Evolutionary conservation across 78 protist genomes (phyloP).

Genomic region (Bigelowiella natans): DNA sequence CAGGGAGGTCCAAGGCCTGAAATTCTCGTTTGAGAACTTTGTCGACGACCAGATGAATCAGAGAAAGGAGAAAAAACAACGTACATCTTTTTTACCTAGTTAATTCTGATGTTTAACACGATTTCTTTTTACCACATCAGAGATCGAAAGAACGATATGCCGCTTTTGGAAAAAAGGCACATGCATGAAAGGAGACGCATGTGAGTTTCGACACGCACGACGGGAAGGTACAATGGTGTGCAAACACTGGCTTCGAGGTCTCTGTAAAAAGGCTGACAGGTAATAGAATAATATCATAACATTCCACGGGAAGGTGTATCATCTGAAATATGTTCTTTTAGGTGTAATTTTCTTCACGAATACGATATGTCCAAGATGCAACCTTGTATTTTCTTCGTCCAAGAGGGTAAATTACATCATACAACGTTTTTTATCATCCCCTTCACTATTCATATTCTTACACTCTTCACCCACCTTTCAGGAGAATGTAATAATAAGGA

Average conservation of each 20-base stretch:
- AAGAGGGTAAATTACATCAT: neutral
- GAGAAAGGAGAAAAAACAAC: no score
- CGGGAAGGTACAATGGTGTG: slow-evolving; percentile 45
- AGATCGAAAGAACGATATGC: neutral
- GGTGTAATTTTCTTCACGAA: slow-evolving; percentile 76
- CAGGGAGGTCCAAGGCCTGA: neutral
- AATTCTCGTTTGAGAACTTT: neutral
- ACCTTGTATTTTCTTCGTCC: slow-evolving; percentile 58
- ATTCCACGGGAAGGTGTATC: no score
- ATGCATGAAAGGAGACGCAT: neutral
- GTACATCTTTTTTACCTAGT: no score
- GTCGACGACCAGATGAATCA: neutral
- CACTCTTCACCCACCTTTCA: neutral
- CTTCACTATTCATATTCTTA: no score
- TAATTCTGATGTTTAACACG: no score
- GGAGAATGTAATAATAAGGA: slow-evolving; percentile 59
- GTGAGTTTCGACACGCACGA: neutral
- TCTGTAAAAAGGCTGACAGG: slow-evolving; percentile 77
- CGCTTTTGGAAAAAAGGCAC: neutral
- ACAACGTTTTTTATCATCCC: no score
- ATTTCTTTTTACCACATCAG: neutral
- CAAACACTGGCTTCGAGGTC: slow-evolving; percentile 82
- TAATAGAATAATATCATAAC: no score
- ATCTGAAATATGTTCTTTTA: no score
- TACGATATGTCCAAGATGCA: slow-evolving; percentile 75